Evolutionary conservation across 768 basidiomycete species (phyloP).

Genomic region (Gloeophyllum trabeum): DNA sequence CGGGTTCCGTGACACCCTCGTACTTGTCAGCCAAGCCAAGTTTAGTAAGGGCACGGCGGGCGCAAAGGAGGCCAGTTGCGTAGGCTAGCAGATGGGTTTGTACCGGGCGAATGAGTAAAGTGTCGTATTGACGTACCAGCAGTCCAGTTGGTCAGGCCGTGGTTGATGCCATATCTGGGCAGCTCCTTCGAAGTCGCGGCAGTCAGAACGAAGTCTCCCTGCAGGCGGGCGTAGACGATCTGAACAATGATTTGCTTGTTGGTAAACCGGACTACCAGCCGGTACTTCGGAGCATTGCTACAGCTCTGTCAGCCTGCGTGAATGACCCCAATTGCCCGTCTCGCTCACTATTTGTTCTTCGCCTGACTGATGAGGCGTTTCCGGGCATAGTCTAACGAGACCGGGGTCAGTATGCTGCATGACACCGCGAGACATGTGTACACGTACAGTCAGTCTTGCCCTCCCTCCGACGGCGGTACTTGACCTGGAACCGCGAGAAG

Average conservation of each 20-base stretch:
- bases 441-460: constrained; percentile 97
- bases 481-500: constrained; percentile 98
- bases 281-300: constrained; percentile 95
- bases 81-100: constrained; percentile 55
- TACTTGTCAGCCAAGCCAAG: constrained; percentile 98
- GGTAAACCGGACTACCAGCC: constrained; percentile 97
- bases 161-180: constrained; percentile 91
- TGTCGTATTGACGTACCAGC: constrained; percentile 58
- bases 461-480: constrained; percentile 94
- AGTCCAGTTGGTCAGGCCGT: constrained; percentile 98
- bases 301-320: too few species aligned
- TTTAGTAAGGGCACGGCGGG: constrained; percentile 90
- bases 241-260: constrained; percentile 95
- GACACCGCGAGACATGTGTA: constrained; percentile 4
- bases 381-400: constrained; percentile 78
- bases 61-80: constrained; percentile 90
- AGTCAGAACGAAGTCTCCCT: constrained; percentile 90
- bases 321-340: too few species aligned
- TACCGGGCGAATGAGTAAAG: constrained; percentile 2
- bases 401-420: not conserved
- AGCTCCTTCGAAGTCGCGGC: constrained; percentile 88
- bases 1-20: constrained; percentile 85
- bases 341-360: constrained; percentile 97
- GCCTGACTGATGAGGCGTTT: constrained; percentile 96
- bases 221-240: constrained; percentile 93